A percentile compares a stretch with the other conserved stretches of the same genome.
Evolutionary conservation across 1,139 yeast species (phyloP).

Genomic region (Suhomyces choctaworum): DNA sequence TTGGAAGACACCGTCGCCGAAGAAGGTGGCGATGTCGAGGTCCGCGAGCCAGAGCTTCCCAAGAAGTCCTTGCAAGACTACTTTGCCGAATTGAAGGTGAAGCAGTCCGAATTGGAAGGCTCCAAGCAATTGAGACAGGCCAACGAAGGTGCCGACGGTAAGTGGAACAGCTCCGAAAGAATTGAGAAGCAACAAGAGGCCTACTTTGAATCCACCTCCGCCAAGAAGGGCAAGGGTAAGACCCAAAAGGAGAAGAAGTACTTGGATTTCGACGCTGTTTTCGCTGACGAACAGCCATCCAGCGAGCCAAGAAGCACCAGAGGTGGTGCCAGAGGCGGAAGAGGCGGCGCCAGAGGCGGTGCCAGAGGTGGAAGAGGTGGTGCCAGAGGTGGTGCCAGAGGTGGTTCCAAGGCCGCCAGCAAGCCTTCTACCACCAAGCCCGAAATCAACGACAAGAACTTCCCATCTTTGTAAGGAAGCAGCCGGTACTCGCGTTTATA

Average conservation of each 20-base stretch:
- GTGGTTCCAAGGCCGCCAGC: conserved; percentile 22
- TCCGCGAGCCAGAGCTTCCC: conserved; percentile 41
- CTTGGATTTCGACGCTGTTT: conserved; percentile 66
- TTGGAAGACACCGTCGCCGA: conserved; percentile 59
- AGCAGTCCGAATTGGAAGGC: conserved; percentile 48
- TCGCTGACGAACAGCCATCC: conserved; percentile 48
- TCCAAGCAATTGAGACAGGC: conserved; percentile 51
- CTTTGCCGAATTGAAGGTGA: conserved; percentile 60
- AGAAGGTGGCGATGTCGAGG: conserved; percentile 37
- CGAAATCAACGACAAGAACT: conserved; percentile 56
- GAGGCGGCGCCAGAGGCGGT: conserved; percentile 22
- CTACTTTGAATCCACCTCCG: conserved; percentile 54
- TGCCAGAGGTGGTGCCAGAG: conserved; percentile 25
- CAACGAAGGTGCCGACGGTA: conserved; percentile 59
- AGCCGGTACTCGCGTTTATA: conserved; percentile 4
- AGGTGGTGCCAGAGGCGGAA: conserved; percentile 38
- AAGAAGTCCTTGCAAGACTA: conserved; percentile 71
- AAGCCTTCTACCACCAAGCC: conserved; percentile 35
- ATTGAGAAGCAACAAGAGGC: conserved; percentile 59
- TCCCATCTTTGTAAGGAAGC: conserved; percentile 53
- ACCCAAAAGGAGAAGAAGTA: conserved; percentile 67
- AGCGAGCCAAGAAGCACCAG: conserved; percentile 20
- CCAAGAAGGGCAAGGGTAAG: conserved; percentile 63
- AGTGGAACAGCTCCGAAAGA: conserved; percentile 63
- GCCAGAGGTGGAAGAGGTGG: conserved; percentile 27